phyloP scores from a whole-genome alignment of 257 asterid species.

The Apocynum venetum region DNA sequence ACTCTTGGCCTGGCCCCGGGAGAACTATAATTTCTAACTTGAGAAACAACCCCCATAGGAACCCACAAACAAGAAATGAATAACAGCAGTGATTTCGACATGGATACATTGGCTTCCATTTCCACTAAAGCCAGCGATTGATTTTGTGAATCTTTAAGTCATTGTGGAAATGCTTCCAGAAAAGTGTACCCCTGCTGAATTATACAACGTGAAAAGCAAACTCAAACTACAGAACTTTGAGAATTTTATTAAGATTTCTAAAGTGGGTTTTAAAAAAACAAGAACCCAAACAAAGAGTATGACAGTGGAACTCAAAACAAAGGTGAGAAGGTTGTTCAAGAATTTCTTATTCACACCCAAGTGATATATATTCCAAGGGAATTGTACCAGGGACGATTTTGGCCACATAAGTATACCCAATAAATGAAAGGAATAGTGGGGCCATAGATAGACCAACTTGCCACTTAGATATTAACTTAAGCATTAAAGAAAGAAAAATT shows the following conservation, averaged over 20 bases:
- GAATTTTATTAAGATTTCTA: slow-evolving; percentile 19
- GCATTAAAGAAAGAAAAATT: neutral
- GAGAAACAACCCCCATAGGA: slow-evolving; percentile 6
- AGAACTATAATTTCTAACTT: slow-evolving; percentile 7
- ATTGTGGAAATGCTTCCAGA: neutral
- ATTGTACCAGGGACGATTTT: neutral
- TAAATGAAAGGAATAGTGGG: neutral
- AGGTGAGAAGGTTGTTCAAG: neutral
- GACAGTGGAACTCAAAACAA: neutral
- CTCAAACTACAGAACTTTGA: slow-evolving; percentile 19
- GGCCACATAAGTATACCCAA: neutral
- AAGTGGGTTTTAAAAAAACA: neutral
- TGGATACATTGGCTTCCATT: neutral
- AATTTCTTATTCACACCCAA: neutral
- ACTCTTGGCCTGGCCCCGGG: slow-evolving; percentile 24
- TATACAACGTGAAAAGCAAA: slow-evolving; percentile 2
- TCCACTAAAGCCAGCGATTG: neutral
- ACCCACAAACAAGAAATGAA: slow-evolving; percentile 6
- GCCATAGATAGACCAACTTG: neutral
- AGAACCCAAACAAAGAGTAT: neutral
- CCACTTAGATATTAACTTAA: neutral
- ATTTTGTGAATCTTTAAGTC: slow-evolving; percentile 1
- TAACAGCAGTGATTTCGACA: neutral
- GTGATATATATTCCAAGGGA: neutral
- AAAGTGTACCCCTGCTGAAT: slow-evolving; percentile 18